Evolutionary conservation across 2,329 filamentous ascomycete genomes (phyloP), one percentile per base, ranked within the genome.

Genomic region (Rosellinia necatrix): DNA sequence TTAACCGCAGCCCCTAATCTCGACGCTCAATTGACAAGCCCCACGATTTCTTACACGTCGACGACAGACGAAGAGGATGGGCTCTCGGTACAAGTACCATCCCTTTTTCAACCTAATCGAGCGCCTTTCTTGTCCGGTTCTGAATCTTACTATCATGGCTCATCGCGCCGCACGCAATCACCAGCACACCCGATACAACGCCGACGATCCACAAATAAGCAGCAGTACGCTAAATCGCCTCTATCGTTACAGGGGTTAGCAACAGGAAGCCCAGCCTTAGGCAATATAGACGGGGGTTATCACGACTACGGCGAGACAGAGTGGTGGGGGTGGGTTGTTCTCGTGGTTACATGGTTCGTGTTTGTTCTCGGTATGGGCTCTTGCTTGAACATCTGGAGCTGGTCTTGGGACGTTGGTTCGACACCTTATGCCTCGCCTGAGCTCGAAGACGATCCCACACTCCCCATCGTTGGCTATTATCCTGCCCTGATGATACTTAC

Each of bases 371-470:
- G 94, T 27, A 97, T 99, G 90, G 94, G 94, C 49, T 96, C 90
- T 47, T 97, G 92, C 72, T 81, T 97, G 41, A 93, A 90, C 19
- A 86, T 97, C 19, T 99, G 94, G 94, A 94, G 88, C 73, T 99
- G 94, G 94, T 94, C 94, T 2, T 99, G 94, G 94, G 93, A 97
- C 76, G 93, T 97, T 2, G 93, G 93, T 41, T 92, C 93, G 72
- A 97, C 92, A 29, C 93, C 93, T 0, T 96, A 96, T 74, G 93
- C 93, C 50, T 93, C 93, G 47, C 93, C 93, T 3, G 93, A 97
- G 75, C 80, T 97, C 38, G 92, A 97, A 72, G 92, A 97, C 73
- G 94, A 99, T 74, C 88, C 90, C 6, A 97, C 93, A 2, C 75
- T 99, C 66, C 94, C 94, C 2, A 96, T 99, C 68, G 90, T 96